phyloP scores from a whole-genome alignment of 805 yeast species.

The Yamadazyma scolyti region DNA sequence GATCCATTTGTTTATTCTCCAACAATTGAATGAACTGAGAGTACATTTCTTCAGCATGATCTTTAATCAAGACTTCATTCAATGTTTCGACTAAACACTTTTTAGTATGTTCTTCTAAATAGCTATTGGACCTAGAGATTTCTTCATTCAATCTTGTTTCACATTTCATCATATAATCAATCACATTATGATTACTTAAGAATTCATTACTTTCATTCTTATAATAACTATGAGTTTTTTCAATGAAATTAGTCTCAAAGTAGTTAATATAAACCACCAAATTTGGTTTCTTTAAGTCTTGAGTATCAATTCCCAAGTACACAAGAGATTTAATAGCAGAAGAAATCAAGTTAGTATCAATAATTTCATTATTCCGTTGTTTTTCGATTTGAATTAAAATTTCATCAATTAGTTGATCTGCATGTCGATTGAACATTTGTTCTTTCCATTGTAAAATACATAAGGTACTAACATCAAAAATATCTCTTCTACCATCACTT shows the following conservation, averaged over 20 bases:
- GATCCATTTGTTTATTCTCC: conserved; percentile 66
- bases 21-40: conserved; percentile 72
- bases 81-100: conserved; percentile 71
- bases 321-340: conserved; percentile 84
- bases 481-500: conserved; percentile 85
- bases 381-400: conserved; percentile 70
- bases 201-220: conserved; percentile 63
- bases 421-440: conserved; percentile 68
- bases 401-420: conserved; percentile 58
- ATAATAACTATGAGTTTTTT: conserved; percentile 65
- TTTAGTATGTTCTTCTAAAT: conserved; percentile 83
- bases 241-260: conserved; percentile 76
- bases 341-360: conserved; percentile 62
- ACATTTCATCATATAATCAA: conserved; percentile 86
- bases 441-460: conserved; percentile 87
- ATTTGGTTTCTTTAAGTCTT: conserved; percentile 82
- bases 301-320: conserved; percentile 83
- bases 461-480: conserved; percentile 87
- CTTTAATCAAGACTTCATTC: conserved; percentile 71
- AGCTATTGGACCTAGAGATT: conserved; percentile 68
- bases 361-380: conserved; percentile 76
- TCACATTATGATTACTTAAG: conserved; percentile 72
- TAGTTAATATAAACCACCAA: conserved; percentile 74
- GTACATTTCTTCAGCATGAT: conserved; percentile 73
- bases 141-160: conserved; percentile 82